phyloP scores from a whole-genome alignment of 352 stramenopile species.

The Sclerospora graminicola region DNA sequence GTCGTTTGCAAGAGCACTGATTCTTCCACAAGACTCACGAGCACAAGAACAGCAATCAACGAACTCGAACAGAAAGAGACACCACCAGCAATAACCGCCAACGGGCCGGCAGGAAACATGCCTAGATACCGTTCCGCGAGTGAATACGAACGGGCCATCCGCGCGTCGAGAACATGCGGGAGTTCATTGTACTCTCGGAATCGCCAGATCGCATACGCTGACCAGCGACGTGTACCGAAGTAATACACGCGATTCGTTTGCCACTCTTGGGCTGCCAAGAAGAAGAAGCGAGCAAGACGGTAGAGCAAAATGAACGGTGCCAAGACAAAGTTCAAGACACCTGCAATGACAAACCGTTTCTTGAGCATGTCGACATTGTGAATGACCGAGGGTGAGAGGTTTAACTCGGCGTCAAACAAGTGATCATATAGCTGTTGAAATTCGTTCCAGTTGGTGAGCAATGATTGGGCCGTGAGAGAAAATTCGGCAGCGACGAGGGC shows the following conservation, averaged over 20 bases:
- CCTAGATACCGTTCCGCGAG: conserved; percentile 90
- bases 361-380: conserved; percentile 87
- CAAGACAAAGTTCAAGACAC: conserved; percentile 91
- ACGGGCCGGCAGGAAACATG: conserved; percentile 87
- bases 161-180: conserved; percentile 92
- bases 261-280: conserved; percentile 95
- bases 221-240: conserved; percentile 93
- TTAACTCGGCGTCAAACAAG: conserved; percentile 88
- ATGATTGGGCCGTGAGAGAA: conserved; percentile 70
- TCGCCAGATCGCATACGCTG: conserved; percentile 77
- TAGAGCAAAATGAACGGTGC: conserved; percentile 97
- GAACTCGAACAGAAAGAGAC: conserved; percentile 94
- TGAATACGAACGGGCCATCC: conserved; percentile 88
- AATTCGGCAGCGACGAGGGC: conserved; percentile 57
- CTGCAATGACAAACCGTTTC: conserved; percentile 89
- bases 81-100: conserved; percentile 87
- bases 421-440: conserved; percentile 94
- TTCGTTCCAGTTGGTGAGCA: conserved; percentile 91
- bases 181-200: conserved; percentile 99
- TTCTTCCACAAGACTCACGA: conserved; percentile 92
- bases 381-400: conserved; percentile 83
- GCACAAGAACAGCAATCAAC: conserved; percentile 90
- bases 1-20: conserved; percentile 93
- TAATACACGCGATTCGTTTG: conserved; percentile 87
- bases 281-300: conserved; percentile 94